Percentiles rank a stretch among this genome's conserved stretches.
Evolutionary conservation across 2,329 filamentous ascomycete genomes (phyloP).

Genomic region (Malbranchea zuffiana): DNA sequence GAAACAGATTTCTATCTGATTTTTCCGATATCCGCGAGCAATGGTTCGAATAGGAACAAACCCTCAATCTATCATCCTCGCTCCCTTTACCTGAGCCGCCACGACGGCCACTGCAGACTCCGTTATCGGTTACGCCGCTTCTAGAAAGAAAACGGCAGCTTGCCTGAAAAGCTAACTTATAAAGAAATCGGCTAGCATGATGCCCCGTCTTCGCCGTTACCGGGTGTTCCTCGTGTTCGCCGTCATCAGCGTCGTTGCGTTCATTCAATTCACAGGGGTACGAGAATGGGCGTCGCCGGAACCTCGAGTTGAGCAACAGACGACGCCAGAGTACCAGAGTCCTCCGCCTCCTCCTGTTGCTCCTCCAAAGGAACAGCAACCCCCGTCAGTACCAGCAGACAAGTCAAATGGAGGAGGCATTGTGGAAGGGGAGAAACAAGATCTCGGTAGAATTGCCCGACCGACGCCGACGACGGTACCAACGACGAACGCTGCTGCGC

Average conservation of each 20-base stretch:
- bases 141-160: too few species aligned
- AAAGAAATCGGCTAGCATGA: conserved; percentile 19
- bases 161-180: too few species aligned
- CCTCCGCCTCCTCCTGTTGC: conserved; percentile 11
- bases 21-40: too few species aligned
- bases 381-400: not conserved
- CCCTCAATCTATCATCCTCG: too few species aligned
- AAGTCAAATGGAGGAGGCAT: not conserved
- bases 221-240: conserved; percentile 38
- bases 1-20: too few species aligned
- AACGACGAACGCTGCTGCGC: not conserved
- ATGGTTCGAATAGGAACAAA: too few species aligned
- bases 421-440: not conserved
- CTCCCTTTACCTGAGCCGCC: too few species aligned
- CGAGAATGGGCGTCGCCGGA: conserved; percentile 27
- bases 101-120: too few species aligned
- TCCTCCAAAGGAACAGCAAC: conserved; percentile 3
- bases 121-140: too few species aligned
- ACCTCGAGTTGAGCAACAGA: conserved; percentile 10
- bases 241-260: conserved; percentile 31
- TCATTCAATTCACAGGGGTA: conserved; percentile 43
- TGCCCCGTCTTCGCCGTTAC: conserved; percentile 41
- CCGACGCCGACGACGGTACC: not conserved
- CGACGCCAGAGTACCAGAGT: conserved; percentile 6
- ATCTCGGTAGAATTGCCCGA: not conserved